phyloP scores from a whole-genome alignment of 2,329 filamentous ascomycete genomes.

The Arthrinium phaeospermum region DNA sequence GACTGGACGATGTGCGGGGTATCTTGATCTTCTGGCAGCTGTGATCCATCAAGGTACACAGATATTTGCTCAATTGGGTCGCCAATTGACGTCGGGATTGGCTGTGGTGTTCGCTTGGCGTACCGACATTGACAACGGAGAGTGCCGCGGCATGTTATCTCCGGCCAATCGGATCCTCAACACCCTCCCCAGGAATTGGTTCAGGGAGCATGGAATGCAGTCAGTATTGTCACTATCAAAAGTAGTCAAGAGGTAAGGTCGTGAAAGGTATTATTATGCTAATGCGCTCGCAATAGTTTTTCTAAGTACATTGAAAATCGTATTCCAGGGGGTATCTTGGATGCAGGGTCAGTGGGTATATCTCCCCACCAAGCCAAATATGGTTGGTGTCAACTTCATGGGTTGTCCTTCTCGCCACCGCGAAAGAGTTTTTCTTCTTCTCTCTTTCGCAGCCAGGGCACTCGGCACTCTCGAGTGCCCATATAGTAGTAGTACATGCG shows the following conservation, averaged over 20 bases:
- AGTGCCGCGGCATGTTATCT: neutral
- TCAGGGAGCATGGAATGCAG: too few relatives aligned
- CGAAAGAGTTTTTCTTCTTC: neutral
- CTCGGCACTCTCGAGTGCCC: neutral
- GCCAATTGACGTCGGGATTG: neutral
- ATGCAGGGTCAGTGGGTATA: neutral
- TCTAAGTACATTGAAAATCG: neutral
- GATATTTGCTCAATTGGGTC: neutral
- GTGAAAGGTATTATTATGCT: conserved; percentile 12
- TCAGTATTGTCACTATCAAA: too few relatives aligned
- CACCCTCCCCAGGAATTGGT: too few relatives aligned
- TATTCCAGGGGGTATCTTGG: conserved; percentile 2
- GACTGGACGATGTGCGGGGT: neutral
- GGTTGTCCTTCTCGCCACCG: neutral
- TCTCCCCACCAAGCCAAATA: neutral
- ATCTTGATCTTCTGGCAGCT: neutral
- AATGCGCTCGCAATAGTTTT: neutral
- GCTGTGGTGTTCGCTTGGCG: neutral
- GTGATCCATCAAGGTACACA: neutral
- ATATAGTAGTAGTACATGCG: conserved; percentile 6
- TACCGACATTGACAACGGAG: neutral
- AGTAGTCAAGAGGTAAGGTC: neutral
- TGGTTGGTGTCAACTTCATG: neutral
- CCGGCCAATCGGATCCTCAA: neutral
- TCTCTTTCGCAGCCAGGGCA: conserved; percentile 26